These are phyloP conservation scores for Phytophthora melonis DNA, from an alignment of 352 stramenopile genomes.

Conservation along the genomic window DNA sequence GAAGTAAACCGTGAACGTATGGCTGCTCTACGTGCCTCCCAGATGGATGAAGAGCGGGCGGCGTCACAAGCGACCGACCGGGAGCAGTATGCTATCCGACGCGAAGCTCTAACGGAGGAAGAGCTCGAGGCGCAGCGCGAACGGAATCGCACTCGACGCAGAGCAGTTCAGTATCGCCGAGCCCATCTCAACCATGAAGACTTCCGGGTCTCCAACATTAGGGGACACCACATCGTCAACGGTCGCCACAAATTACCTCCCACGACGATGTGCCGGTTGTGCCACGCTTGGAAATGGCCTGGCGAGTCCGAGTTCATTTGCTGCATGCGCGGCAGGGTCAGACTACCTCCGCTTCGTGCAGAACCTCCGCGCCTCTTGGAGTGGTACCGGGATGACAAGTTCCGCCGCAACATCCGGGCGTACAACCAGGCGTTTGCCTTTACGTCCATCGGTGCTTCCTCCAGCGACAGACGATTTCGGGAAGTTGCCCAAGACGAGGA, in stretches of 20 bases:
- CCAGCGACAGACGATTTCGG: not conserved
- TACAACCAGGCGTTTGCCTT: conserved; percentile 14
- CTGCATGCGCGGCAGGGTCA: not conserved
- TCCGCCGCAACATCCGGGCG: not conserved
- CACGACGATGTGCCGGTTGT: not conserved
- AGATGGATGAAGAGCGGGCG: not conserved
- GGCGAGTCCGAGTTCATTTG: not conserved
- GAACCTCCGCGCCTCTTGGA: not conserved
- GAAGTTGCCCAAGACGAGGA: not conserved
- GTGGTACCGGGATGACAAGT: not conserved
- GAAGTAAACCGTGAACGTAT: too few species aligned
- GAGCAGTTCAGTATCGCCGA: not conserved
- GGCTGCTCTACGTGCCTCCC: too few species aligned
- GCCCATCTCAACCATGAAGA: not conserved
- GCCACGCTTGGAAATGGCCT: not conserved
- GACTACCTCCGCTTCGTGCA: not conserved
- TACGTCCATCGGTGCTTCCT: conserved; percentile 4
- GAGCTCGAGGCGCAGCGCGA: not conserved
- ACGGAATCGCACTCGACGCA: not conserved
- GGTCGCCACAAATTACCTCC: not conserved
- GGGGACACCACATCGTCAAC: not conserved
- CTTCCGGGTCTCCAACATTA: not conserved
- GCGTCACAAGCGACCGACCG: not conserved
- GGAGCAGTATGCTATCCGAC: not conserved
- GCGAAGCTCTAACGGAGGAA: not conserved